Evolutionary conservation across 2,329 filamentous ascomycete species (phyloP), one percentile per base, ranked within the genome.

Genomic region (Diaporthe destruens): DNA sequence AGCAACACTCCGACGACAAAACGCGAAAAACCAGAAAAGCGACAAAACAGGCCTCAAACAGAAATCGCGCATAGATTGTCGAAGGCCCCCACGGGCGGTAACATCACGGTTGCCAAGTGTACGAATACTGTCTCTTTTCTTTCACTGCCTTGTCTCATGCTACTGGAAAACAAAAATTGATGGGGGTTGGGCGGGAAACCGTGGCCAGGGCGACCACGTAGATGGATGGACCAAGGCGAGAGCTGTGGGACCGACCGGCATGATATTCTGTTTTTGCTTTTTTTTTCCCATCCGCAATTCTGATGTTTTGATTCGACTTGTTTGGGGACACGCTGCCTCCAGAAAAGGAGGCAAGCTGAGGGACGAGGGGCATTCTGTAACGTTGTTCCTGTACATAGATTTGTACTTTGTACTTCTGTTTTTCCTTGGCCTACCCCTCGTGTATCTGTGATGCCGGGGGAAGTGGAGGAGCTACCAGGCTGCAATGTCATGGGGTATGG

Each of bases 31-130:
- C 49, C 49, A 56, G 53, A 68, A 69, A 66, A 61, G 70, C 70
- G 70, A 53, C 70, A 72, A 72, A 70, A 42, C 57, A 74, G 66
- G 68, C 59, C 29, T 65, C 71, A 49, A 56, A 55, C 67, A 68
- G 63, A 67, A 54, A 66, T 74, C 59, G 67, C 70, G 66, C 66
- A 70, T 74, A 74, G 72, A 74, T 51, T 67, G 70, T 70, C 65
- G 66, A 70, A 70, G 65, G 72, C 70, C 72, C 72, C 59, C 72
- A 72, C 72, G 72, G 72, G 72, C 71, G 65, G 53, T 55, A 69
- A 69, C 54, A 69, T 29, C 69, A 61, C 47, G 65, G 47, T 74
- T 74, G 53, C 53, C 69, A 70, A 51, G 66, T 72, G 70, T 74
- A 74, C 55, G 72, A 70, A 47, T 69, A 65, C 54, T 68, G 59